phyloP scores from a whole-genome alignment of 805 yeast species.

The Phaffomyces opuntiae region DNA sequence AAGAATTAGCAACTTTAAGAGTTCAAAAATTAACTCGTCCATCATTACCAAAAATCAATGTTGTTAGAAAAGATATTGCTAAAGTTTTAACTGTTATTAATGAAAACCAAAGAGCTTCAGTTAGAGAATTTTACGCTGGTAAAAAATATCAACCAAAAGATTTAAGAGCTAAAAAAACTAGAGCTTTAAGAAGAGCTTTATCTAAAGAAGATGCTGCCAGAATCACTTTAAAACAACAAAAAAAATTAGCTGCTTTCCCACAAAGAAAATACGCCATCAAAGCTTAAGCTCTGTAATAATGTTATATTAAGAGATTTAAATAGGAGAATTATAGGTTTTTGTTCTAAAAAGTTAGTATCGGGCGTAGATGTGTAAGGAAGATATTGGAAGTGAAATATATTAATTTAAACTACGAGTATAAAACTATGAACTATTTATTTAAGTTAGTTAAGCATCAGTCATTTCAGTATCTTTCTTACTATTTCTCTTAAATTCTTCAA shows the following conservation, averaged over 20 bases:
- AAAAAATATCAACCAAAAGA: slow-evolving; percentile 97
- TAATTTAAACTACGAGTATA: background rate
- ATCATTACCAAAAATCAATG: slow-evolving; percentile 92
- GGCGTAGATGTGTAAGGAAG: no score
- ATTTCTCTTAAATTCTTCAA: slow-evolving; percentile 36
- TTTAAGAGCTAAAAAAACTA: slow-evolving; percentile 98
- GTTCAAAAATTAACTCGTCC: slow-evolving; percentile 92
- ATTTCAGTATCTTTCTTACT: slow-evolving; percentile 12
- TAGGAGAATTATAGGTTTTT: slow-evolving; percentile 21
- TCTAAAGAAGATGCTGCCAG: slow-evolving; percentile 78
- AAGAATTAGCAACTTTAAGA: slow-evolving; percentile 91
- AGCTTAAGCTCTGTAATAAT: slow-evolving; percentile 54
- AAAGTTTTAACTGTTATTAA: slow-evolving; percentile 95
- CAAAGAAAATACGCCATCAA: slow-evolving; percentile 97
- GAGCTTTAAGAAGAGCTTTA: slow-evolving; percentile 98
- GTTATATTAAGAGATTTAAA: slow-evolving; percentile 11
- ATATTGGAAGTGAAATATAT: no score
- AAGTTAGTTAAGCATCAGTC: slow-evolving; percentile 9
- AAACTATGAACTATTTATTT: background rate
- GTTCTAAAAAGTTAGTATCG: background rate
- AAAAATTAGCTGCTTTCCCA: slow-evolving; percentile 94
- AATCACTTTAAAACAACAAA: slow-evolving; percentile 83
- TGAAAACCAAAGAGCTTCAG: slow-evolving; percentile 93
- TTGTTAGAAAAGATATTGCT: slow-evolving; percentile 98
- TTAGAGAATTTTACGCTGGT: slow-evolving; percentile 90